phyloP scores from a whole-genome alignment of 495 filamentous ascomycete genomes.

The Penicillium canariense region DNA sequence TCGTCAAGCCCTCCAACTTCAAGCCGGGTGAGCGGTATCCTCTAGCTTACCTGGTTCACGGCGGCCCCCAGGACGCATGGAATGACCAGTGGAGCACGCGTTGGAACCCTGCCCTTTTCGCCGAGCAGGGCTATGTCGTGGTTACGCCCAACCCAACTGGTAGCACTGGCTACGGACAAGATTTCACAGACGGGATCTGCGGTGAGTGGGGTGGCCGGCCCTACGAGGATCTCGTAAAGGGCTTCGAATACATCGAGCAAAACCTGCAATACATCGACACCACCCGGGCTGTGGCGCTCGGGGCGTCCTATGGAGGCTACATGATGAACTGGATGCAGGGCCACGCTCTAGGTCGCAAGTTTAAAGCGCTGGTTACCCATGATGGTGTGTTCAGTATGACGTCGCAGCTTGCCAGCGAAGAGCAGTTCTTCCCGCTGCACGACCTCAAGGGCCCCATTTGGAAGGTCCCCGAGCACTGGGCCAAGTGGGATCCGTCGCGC shows the following conservation, averaged over 20 bases:
- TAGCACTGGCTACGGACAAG: conserved; percentile 80
- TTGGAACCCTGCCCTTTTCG: conserved; percentile 90
- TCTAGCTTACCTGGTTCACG: conserved; percentile 80
- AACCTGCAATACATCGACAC: conserved; percentile 76
- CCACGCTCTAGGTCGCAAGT: conserved; percentile 60
- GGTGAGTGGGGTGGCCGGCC: conserved; percentile 77
- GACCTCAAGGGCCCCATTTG: conserved; percentile 80
- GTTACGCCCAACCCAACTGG: conserved; percentile 88
- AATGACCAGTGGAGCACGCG: conserved; percentile 79
- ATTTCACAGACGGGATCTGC: conserved; percentile 71
- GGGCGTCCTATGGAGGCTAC: conserved; percentile 84
- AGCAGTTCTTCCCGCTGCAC: conserved; percentile 85
- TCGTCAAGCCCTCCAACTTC: conserved; percentile 80
- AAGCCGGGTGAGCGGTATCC: conserved; percentile 73
- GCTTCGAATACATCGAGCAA: conserved; percentile 72
- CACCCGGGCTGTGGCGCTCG: conserved; percentile 71
- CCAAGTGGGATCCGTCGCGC: conserved; percentile 76
- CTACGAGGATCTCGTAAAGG: conserved; percentile 77
- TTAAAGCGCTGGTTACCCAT: conserved; percentile 88
- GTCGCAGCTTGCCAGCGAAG: conserved; percentile 72
- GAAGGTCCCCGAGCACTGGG: conserved; percentile 69
- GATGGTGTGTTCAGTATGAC: conserved; percentile 85
- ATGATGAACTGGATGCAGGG: conserved; percentile 71
- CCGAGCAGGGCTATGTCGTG: conserved; percentile 87
- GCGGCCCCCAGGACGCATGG: conserved; percentile 87